phyloP scores from a whole-genome alignment of 2,329 filamentous ascomycete species.

The Sarocladiaceae sp. region DNA sequence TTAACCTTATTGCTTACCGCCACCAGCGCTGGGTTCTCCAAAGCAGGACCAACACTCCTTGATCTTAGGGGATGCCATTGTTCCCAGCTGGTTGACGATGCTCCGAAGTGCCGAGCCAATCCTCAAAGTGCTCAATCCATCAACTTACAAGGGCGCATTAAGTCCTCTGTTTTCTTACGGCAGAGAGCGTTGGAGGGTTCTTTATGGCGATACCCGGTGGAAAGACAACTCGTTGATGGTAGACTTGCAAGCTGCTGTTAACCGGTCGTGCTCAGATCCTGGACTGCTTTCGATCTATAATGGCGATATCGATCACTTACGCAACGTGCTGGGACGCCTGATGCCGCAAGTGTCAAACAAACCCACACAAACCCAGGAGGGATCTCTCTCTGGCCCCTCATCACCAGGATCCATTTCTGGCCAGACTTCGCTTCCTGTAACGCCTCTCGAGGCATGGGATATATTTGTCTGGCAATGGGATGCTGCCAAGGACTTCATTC shows the following conservation, averaged over 20 bases:
- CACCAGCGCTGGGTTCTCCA: constrained; percentile 20
- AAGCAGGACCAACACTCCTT: constrained; percentile 21
- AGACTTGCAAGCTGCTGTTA: constrained; percentile 16
- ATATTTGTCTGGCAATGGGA: constrained; percentile 34
- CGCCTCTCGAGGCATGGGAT: constrained; percentile 27
- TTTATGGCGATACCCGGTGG: constrained; percentile 9
- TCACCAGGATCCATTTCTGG: constrained; percentile 8
- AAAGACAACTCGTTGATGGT: constrained; percentile 13
- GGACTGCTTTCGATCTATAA: constrained; percentile 16
- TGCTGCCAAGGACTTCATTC: constrained; percentile 28
- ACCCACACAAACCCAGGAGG: not conserved
- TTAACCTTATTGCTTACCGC: not conserved
- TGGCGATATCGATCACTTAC: constrained; percentile 16
- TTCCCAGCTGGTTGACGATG: constrained; percentile 26
- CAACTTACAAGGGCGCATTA: constrained; percentile 14
- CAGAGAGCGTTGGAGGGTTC: constrained; percentile 15
- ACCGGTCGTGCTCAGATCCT: constrained; percentile 15
- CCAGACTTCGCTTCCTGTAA: not conserved
- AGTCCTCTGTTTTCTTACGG: constrained; percentile 18
- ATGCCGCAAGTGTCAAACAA: constrained; percentile 7
- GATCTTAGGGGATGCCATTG: constrained; percentile 20
- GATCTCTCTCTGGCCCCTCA: not conserved
- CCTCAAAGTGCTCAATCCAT: constrained; percentile 16
- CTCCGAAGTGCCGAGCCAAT: constrained; percentile 22
- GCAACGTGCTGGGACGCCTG: constrained; percentile 12